Base-by-base conservation (phyloP, 108 stramenopile species). In the Cyclostephanos tholiformis region DNA sequence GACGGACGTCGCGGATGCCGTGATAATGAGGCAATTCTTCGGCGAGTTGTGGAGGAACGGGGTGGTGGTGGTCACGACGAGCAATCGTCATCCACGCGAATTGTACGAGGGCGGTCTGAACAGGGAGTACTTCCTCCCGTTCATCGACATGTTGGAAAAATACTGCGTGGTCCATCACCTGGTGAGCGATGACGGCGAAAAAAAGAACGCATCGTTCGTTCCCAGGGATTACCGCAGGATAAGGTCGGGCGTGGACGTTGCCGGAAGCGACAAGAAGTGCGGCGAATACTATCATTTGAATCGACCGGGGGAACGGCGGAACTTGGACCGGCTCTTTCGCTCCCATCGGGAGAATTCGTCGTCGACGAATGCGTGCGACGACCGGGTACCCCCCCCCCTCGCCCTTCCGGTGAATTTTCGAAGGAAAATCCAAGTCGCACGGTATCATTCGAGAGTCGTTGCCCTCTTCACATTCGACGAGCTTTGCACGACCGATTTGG, bases 21-120 rank as follows among this genome's bases (percentile, higher is more conserved):
- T 97, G 70, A 92, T 98, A 62, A 67, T 98, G 46, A 71, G 78
- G 19, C 86, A 91, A 72, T 73, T 97, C 9, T 95, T 98, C 72
- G 64, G 70, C 23, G 80, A 83, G 2, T 57, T 98, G 16, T 92
- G 89, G 73, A 55, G 55, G 12, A 22, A 63, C 10, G 96, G 95
- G 39, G 86, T 89, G 14, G 91, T 96, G 0, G 82, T 98, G 9
- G 96, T 98, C 27, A 96, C 98, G 20, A 99, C 99, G 2, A 95
- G 94, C 59, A 99, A 99, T 88, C 87, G 97, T 30, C 94, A 87
- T 32, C 97, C 98, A 2, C 23, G 36, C 20, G 86, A 95, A 67
- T 85, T 99, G 70, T 99, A 99, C 82, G 87, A 96, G 74, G 97
- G 96, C 35, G 98, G 98, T 6, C 63, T 98, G 39, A 96, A 99